phyloP scores from a whole-genome alignment of 2,329 filamentous ascomycete genomes.

The Colletotrichum godetiae region DNA sequence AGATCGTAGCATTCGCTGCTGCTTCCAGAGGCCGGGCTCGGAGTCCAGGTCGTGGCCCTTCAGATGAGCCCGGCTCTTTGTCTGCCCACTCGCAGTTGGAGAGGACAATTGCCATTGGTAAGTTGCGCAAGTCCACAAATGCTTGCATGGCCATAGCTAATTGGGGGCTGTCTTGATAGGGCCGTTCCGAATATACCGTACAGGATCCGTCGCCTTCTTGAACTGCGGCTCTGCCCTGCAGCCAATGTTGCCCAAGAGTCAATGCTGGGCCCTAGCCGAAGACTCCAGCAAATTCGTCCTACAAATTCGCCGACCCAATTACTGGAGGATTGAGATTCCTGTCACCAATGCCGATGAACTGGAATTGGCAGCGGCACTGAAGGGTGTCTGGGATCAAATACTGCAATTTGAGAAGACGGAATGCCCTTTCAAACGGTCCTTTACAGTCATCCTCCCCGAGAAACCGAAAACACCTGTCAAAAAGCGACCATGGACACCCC shows the following conservation, averaged over 20 bases:
- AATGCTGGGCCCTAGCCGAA: slow-evolving; percentile 93
- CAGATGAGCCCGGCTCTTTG: slow-evolving; percentile 70
- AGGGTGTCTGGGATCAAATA: slow-evolving; percentile 76
- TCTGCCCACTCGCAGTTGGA: slow-evolving; percentile 82
- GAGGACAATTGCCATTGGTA: slow-evolving; percentile 83
- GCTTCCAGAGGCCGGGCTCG: slow-evolving; percentile 45
- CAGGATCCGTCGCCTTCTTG: slow-evolving; percentile 88
- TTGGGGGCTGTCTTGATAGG: slow-evolving; percentile 56
- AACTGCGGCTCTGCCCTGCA: slow-evolving; percentile 87
- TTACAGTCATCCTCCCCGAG: slow-evolving; percentile 79
- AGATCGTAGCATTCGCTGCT: slow-evolving; percentile 69
- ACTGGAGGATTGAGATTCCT: slow-evolving; percentile 91
- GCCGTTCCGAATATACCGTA: slow-evolving; percentile 84
- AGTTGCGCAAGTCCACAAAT: slow-evolving; percentile 39
- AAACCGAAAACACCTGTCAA: slow-evolving; percentile 72
- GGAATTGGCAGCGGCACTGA: slow-evolving; percentile 73
- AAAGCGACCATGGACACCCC: slow-evolving; percentile 74
- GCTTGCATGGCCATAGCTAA: background rate
- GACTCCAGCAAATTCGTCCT: slow-evolving; percentile 85
- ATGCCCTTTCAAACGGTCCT: slow-evolving; percentile 85
- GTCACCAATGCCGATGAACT: slow-evolving; percentile 72
- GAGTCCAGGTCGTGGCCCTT: slow-evolving; percentile 46
- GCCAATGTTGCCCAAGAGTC: slow-evolving; percentile 88
- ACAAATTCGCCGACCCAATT: slow-evolving; percentile 83
- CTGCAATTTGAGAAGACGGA: slow-evolving; percentile 88